Evolutionary conservation across 2,329 filamentous ascomycete species (phyloP).

Genomic region (Podosphaera fusca): DNA sequence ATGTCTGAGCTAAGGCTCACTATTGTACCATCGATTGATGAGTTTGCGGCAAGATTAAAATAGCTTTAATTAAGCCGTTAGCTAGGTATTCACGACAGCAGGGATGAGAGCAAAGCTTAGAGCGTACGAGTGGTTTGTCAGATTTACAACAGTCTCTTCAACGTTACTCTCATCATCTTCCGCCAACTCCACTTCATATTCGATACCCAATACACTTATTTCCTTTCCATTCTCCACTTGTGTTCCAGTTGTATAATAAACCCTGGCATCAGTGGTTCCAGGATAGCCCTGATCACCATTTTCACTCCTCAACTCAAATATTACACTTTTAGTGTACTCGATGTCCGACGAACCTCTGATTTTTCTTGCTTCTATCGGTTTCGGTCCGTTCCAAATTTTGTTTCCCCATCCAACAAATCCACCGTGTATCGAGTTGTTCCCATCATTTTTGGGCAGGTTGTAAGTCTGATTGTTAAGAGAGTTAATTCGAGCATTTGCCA

Average conservation of each 20-base stretch:
- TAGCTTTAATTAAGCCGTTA: slow-evolving; percentile 21
- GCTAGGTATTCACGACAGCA: neutral
- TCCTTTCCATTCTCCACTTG: slow-evolving; percentile 36
- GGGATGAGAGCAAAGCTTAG: neutral
- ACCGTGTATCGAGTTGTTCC: slow-evolving; percentile 52
- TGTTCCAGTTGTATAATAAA: slow-evolving; percentile 57
- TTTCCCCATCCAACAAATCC: slow-evolving; percentile 62
- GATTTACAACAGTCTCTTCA: slow-evolving; percentile 75
- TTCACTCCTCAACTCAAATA: slow-evolving; percentile 42
- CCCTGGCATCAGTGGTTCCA: slow-evolving; percentile 53
- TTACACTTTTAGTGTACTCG: slow-evolving; percentile 39
- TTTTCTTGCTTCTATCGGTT: slow-evolving; percentile 26
- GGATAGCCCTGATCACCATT: slow-evolving; percentile 84
- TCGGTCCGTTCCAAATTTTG: slow-evolving; percentile 51
- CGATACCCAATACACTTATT: slow-evolving; percentile 54
- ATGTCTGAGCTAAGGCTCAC: slow-evolving; percentile 32
- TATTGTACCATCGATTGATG: slow-evolving; percentile 38
- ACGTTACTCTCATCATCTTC: slow-evolving; percentile 28
- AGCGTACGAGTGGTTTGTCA: slow-evolving; percentile 80
- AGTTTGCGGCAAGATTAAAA: slow-evolving; percentile 35
- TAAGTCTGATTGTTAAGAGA: slow-evolving; percentile 51
- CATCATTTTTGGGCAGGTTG: slow-evolving; percentile 51
- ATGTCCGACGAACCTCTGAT: slow-evolving; percentile 28
- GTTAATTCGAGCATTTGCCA: slow-evolving; percentile 46
- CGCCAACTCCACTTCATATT: slow-evolving; percentile 71